phyloP scores from a whole-genome alignment of 2,329 filamentous ascomycete genomes.

The Paraphaeosphaeria minitans region DNA sequence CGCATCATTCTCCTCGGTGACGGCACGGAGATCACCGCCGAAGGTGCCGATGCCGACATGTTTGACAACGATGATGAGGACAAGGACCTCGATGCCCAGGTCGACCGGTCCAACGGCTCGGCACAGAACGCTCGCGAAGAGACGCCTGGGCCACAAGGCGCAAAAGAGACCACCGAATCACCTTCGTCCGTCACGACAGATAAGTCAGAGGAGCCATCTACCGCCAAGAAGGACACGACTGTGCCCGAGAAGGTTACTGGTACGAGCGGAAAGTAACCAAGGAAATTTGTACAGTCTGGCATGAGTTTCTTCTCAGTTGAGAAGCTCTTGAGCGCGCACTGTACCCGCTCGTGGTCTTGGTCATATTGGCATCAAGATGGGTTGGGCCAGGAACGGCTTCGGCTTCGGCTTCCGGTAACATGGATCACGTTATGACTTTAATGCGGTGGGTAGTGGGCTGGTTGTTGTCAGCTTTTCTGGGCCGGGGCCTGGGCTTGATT shows the following conservation, averaged over 20 bases:
- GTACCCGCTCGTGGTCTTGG: neutral
- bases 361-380: neutral
- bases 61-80: conserved; percentile 89
- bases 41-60: conserved; percentile 89
- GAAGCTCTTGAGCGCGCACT: neutral
- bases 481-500: conserved; percentile 4
- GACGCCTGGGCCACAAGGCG: conserved; percentile 32
- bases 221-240: conserved; percentile 20
- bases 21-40: conserved; percentile 88
- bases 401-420: conserved; percentile 4
- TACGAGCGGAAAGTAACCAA: conserved; percentile 30
- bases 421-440: conserved; percentile 9
- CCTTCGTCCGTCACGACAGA: conserved; percentile 46
- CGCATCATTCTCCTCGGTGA: conserved; percentile 95
- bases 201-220: conserved; percentile 34
- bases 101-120: conserved; percentile 58
- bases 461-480: conserved; percentile 7
- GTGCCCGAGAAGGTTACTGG: conserved; percentile 28
- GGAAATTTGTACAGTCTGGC: neutral
- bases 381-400: neutral
- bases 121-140: conserved; percentile 30
- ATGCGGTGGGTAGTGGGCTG: conserved; percentile 1
- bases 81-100: conserved; percentile 83
- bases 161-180: conserved; percentile 37
- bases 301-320: neutral